Evolutionary conservation across 75 land plant species (phyloP).

Genomic region (Pinus taeda): DNA sequence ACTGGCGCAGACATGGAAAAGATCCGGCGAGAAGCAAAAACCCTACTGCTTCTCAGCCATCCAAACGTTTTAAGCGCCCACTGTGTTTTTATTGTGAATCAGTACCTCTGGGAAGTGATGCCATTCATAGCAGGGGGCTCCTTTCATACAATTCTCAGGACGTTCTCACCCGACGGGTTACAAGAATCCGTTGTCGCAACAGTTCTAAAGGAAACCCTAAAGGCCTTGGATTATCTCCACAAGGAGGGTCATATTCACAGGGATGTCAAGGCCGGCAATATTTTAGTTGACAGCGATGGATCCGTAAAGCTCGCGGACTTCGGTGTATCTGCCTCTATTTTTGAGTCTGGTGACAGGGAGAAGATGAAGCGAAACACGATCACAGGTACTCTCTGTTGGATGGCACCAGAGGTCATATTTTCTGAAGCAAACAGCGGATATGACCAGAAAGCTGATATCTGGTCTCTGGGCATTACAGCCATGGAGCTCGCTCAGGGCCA

Average conservation of each 20-base stretch:
- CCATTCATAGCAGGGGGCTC: constrained; percentile 93
- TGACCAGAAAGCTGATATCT: constrained; percentile 71
- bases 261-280: constrained; percentile 70
- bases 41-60: constrained; percentile 74
- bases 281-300: constrained; percentile 50
- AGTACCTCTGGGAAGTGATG: constrained; percentile 85
- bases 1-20: constrained; percentile 44
- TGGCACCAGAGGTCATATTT: constrained; percentile 65
- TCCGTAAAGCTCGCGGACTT: constrained; percentile 68
- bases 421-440: constrained; percentile 28
- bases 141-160: constrained; percentile 63
- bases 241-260: constrained; percentile 57
- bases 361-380: too few species aligned
- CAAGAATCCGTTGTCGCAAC: constrained; percentile 73
- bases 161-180: constrained; percentile 68
- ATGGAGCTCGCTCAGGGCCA: constrained; percentile 77
- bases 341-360: constrained; percentile 61
- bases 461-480: constrained; percentile 86
- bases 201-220: constrained; percentile 52
- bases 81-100: constrained; percentile 75
- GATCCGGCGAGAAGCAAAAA: constrained; percentile 59
- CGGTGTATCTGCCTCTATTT: constrained; percentile 70
- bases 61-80: constrained; percentile 82
- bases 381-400: constrained; percentile 62
- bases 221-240: constrained; percentile 59